Percentiles rank a stretch among this genome's conserved stretches.
phyloP scores from a whole-genome alignment of 2,329 filamentous ascomycete genomes.

The Pyricularia sp. region DNA sequence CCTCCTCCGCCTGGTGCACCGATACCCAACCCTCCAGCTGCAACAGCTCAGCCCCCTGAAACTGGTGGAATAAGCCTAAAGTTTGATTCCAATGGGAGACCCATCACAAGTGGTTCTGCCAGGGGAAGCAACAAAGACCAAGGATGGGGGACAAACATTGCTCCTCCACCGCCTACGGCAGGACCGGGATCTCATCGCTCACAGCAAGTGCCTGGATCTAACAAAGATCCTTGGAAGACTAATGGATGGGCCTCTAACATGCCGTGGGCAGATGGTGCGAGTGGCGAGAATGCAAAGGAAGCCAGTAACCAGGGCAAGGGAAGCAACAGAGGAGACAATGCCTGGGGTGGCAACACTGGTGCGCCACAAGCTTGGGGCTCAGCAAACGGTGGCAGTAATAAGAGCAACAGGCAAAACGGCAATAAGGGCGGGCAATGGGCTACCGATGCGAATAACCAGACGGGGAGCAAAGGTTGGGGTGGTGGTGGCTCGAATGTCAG shows the following conservation, averaged over 20 bases:
- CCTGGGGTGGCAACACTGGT: conserved; percentile 8
- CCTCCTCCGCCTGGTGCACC: neutral
- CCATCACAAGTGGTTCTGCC: neutral
- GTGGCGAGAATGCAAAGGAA: conserved; percentile 5
- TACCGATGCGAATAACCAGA: neutral
- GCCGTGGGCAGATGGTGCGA: conserved; percentile 1
- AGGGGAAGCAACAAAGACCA: conserved; percentile 8
- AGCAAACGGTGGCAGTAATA: neutral
- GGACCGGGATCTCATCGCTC: conserved; percentile 1
- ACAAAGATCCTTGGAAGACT: neutral
- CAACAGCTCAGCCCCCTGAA: neutral
- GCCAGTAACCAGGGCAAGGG: conserved; percentile 3
- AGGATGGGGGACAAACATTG: conserved; percentile 16
- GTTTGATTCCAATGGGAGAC: neutral
- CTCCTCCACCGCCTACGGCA: conserved; percentile 8
- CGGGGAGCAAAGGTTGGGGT: neutral
- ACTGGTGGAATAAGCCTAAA: conserved; percentile 2
- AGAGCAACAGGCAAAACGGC: conserved; percentile 5
- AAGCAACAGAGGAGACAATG: conserved; percentile 4
- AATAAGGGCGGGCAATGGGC: conserved; percentile 1
- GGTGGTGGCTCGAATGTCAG: conserved; percentile 1
- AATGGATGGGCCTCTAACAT: neutral
- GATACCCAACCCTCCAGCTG: neutral
- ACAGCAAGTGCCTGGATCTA: neutral
- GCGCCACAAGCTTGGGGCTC: conserved; percentile 2